Conservation (phyloP, 2,329 filamentous ascomycete genomes). For the Amylocarpus encephaloides region DNA sequence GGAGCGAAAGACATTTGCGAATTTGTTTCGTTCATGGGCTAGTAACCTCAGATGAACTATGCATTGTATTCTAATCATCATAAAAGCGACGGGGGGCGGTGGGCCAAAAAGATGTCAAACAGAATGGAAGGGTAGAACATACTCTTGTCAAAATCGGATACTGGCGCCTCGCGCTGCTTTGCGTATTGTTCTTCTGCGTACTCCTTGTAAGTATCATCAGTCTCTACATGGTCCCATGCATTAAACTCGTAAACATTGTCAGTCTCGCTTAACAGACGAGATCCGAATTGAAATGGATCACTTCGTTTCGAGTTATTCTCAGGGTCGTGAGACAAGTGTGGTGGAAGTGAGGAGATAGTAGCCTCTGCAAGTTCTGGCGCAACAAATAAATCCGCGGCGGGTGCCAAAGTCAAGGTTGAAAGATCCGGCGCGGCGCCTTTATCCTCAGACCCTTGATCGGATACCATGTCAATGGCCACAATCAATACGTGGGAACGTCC, state of each 20-base stretch:
- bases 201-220: constrained; percentile 79
- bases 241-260: constrained; percentile 97
- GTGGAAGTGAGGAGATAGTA: constrained; percentile 7
- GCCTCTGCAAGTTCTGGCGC: constrained; percentile 15
- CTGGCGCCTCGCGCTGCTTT: constrained; percentile 77
- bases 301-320: constrained; percentile 74
- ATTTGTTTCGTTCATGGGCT: constrained; percentile 52
- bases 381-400: constrained; percentile 15
- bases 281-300: constrained; percentile 95
- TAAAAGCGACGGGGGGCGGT: constrained; percentile 28
- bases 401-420: constrained; percentile 13
- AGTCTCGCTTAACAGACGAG: constrained; percentile 72
- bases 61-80: constrained; percentile 52
- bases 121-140: constrained; percentile 33
- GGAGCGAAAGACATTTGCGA: constrained; percentile 62
- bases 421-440: constrained; percentile 11
- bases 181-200: constrained; percentile 80
- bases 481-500: too few species aligned
- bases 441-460: neutral
- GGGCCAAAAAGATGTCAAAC: neutral
- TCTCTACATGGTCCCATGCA: constrained; percentile 96
- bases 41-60: constrained; percentile 63
- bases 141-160: constrained; percentile 89
- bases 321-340: constrained; percentile 31
- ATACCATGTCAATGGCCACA: too few species aligned